These are phyloP conservation scores for Trametes sanguinea DNA, from an alignment of 768 basidiomycete genomes.

Conservation along the genomic window DNA sequence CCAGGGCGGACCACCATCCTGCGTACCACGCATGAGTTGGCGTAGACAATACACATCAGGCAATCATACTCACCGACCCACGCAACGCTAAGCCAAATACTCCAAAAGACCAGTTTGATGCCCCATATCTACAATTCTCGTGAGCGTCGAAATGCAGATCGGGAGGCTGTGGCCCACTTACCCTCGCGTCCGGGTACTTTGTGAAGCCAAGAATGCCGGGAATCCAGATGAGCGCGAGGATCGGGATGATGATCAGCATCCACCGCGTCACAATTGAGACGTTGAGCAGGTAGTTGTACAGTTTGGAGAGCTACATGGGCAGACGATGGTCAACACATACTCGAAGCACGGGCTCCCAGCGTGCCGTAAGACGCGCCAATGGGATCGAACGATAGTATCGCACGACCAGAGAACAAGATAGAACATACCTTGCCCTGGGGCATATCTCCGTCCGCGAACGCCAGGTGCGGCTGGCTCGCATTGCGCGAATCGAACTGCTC, in stretches of 20 bases:
- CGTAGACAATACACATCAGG: background rate
- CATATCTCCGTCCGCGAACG: conserved; percentile 62
- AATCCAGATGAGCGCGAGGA: conserved; percentile 68
- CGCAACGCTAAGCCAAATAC: conserved; percentile 77
- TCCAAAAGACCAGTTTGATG: conserved; percentile 72
- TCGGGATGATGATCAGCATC: conserved; percentile 76
- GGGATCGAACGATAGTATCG: too few relatives aligned
- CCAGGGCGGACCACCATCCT: conserved; percentile 80
- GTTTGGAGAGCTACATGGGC: conserved; percentile 49
- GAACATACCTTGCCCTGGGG: conserved; percentile 52
- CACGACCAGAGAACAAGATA: too few relatives aligned
- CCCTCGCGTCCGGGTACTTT: conserved; percentile 48
- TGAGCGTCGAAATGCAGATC: background rate
- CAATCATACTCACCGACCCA: conserved; percentile 61
- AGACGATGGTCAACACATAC: background rate
- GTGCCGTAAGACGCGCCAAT: too few relatives aligned
- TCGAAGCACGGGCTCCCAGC: background rate
- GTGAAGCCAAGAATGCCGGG: conserved; percentile 72
- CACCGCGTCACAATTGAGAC: conserved; percentile 79
- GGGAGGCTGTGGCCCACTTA: conserved; percentile 34
- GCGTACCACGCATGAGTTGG: background rate
- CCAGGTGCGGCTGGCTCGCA: conserved; percentile 51
- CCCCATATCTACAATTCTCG: conserved; percentile 51
- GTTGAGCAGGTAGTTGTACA: conserved; percentile 76
- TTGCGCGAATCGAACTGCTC: conserved; percentile 60